phyloP scores from a whole-genome alignment of 2,329 filamentous ascomycete genomes.

The Neophaeococcomyces mojaviensis region DNA sequence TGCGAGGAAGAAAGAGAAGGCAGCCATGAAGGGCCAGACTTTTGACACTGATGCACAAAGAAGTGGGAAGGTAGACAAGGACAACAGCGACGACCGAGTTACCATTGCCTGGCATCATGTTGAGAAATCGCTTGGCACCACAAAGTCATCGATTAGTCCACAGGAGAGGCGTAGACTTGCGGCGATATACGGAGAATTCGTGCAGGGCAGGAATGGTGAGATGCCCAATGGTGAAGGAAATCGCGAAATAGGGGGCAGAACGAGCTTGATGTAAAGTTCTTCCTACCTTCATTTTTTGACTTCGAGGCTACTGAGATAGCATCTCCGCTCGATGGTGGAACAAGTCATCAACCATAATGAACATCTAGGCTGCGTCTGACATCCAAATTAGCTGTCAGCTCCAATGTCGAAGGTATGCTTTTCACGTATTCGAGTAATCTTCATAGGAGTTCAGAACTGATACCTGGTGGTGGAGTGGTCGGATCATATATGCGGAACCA shows the following conservation, averaged over 20 bases:
- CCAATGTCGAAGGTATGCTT: too few relatives aligned
- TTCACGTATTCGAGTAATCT: too few relatives aligned
- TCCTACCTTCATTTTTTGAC: not conserved
- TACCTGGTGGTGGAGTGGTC: too few relatives aligned
- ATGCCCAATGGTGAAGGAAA: slow-evolving; percentile 89
- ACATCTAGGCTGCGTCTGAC: too few relatives aligned
- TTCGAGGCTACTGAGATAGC: too few relatives aligned
- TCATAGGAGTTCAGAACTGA: too few relatives aligned
- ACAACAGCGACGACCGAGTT: slow-evolving; percentile 53
- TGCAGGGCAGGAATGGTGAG: slow-evolving; percentile 85
- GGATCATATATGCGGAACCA: too few relatives aligned
- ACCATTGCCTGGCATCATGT: slow-evolving; percentile 80
- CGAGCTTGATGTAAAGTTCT: slow-evolving; percentile 71
- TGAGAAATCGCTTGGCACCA: slow-evolving; percentile 65
- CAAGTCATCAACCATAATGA: too few relatives aligned
- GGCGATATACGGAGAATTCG: slow-evolving; percentile 86
- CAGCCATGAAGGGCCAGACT: slow-evolving; percentile 18
- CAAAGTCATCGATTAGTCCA: slow-evolving; percentile 72
- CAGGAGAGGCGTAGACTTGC: slow-evolving; percentile 68
- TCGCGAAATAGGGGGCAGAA: slow-evolving; percentile 85
- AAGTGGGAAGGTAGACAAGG: slow-evolving; percentile 25
- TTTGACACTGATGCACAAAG: slow-evolving; percentile 13
- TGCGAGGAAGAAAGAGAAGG: slow-evolving; percentile 41
- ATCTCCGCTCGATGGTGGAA: too few relatives aligned
- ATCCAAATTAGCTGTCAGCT: too few relatives aligned